Base-by-base conservation (phyloP, 2,329 filamentous ascomycete species). In the Fusarium sp. region DNA sequence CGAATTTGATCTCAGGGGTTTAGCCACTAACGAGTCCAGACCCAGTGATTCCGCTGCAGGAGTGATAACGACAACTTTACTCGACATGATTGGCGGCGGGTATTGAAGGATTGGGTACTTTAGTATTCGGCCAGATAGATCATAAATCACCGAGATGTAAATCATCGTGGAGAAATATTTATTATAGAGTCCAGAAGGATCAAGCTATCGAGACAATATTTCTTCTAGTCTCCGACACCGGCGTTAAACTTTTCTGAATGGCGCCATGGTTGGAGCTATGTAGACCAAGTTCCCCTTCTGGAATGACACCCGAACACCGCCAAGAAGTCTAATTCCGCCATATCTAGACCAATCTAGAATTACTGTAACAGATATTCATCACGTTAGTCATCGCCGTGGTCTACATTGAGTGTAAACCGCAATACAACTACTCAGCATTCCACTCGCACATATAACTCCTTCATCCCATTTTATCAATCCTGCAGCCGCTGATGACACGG, bases 401-500 rank as follows among this genome's bases (percentile, higher is more conserved):
- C 27, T 55, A 22, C 25, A 46, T n/a, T 52, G 46, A 20, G 46
- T 54, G 22, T 58, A 57, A 13, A 63, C 30, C 9, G 47, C 58
- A 16, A 68, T 45, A 13, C 49, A 29, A 52, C 64, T 68, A 18
- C 57, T 58, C 18, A 67, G 11, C 63, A 63, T 41, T 12, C 65
- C 65, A 24, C 65, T 57, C 1, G 27, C 24, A 4, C 58, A 62
- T 20, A 67, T 25, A 10, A 62, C 30, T 15, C 65, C 63, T 40
- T 67, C 62, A 29, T 58, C 44, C 63, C 49, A 58, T 30, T 43
- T 22, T 27, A 57, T n/a, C n/a, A 67, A 8, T 6, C 63, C 58
- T 20, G 63, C 51, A 40, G 64, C 58, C 18, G 38, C 58, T 38
- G 63, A 67, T 20, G 63, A 67, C 12, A 68, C 53, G 3, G 58